Conservation (phyloP, 73 alveolate genomes). For the Diophrys appendiculata region DNA sequence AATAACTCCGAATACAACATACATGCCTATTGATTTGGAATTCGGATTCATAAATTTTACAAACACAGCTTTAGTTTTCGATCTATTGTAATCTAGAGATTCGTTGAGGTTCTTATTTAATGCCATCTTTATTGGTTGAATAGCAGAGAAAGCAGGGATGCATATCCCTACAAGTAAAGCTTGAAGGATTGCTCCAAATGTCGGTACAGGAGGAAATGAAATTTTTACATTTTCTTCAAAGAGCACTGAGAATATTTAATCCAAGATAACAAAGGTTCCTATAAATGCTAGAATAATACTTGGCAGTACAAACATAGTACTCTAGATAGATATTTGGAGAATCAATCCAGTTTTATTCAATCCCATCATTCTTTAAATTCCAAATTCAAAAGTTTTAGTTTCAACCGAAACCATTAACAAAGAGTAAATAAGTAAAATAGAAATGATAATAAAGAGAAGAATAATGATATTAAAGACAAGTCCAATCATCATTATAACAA, state of each 20-base stretch:
- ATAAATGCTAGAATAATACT: slow-evolving; percentile 70
- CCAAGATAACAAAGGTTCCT: slow-evolving; percentile 47
- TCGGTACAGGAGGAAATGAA: slow-evolving; percentile 62
- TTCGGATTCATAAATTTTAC: slow-evolving; percentile 40
- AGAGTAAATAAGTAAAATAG: slow-evolving; percentile 77
- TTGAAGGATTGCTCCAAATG: slow-evolving; percentile 49
- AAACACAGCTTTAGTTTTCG: slow-evolving; percentile 76
- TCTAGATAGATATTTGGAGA: slow-evolving; percentile 62
- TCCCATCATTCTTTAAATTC: slow-evolving; percentile 88
- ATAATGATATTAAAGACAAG: slow-evolving; percentile 74
- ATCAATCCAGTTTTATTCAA: slow-evolving; percentile 70
- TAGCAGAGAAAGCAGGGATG: slow-evolving; percentile 69
- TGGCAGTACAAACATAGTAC: slow-evolving; percentile 78
- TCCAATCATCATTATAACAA: slow-evolving; percentile 72
- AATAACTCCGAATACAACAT: slow-evolving; percentile 83
- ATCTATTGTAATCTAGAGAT: slow-evolving; percentile 68
- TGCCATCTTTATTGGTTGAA: slow-evolving; percentile 69
- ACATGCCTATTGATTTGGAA: slow-evolving; percentile 7
- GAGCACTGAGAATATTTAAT: slow-evolving; percentile 13
- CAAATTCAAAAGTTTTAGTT: slow-evolving; percentile 82
- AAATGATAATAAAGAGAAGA: slow-evolving; percentile 69
- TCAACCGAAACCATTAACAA: slow-evolving; percentile 82
- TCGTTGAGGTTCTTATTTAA: slow-evolving; percentile 62
- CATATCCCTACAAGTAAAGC: slow-evolving; percentile 65
- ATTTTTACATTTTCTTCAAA: slow-evolving; percentile 64